These are phyloP conservation scores for Hyaloperonospora brassicae DNA, from an alignment of 352 stramenopile genomes.

Conservation along the genomic window DNA sequence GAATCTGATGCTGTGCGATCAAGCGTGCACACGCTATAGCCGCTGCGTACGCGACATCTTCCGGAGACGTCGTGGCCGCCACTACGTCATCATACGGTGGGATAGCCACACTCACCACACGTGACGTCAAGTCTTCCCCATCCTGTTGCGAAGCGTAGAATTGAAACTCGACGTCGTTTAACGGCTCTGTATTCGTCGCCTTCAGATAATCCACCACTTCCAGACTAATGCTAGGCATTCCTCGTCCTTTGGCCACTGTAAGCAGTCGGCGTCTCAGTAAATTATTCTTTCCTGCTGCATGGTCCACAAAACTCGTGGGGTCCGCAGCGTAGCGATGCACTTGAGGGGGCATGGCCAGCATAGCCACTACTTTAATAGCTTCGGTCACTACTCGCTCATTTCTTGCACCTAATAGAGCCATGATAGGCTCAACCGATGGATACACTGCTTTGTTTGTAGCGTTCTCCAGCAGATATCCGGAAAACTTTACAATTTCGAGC, in stretches of 20 bases:
- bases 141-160: constrained; percentile 48
- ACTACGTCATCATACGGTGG: constrained; percentile 28
- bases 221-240: constrained; percentile 38
- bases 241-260: constrained; percentile 39
- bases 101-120: constrained; percentile 38
- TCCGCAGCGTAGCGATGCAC: constrained; percentile 60
- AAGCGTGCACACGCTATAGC: constrained; percentile 47
- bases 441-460: constrained; percentile 72
- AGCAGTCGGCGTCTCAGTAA: constrained; percentile 47
- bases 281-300: constrained; percentile 30
- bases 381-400: constrained; percentile 65
- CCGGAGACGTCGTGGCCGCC: constrained; percentile 8
- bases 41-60: constrained; percentile 28
- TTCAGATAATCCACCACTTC: constrained; percentile 63
- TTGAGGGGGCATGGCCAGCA: constrained; percentile 59
- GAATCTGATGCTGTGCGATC: constrained; percentile 43
- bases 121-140: constrained; percentile 11
- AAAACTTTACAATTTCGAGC: constrained; percentile 67
- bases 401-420: constrained; percentile 46
- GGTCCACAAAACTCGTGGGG: constrained; percentile 39
- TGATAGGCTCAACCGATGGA: constrained; percentile 42
- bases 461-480: constrained; percentile 71
- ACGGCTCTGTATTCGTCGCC: constrained; percentile 2
- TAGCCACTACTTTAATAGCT: constrained; percentile 63
- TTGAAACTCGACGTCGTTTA: constrained; percentile 39